A percentile compares a stretch with the other conserved stretches of the same genome.
These are phyloP conservation scores for Clitoria ternatea DNA, from an alignment of 306 rosid genomes.

Conservation along the genomic window DNA sequence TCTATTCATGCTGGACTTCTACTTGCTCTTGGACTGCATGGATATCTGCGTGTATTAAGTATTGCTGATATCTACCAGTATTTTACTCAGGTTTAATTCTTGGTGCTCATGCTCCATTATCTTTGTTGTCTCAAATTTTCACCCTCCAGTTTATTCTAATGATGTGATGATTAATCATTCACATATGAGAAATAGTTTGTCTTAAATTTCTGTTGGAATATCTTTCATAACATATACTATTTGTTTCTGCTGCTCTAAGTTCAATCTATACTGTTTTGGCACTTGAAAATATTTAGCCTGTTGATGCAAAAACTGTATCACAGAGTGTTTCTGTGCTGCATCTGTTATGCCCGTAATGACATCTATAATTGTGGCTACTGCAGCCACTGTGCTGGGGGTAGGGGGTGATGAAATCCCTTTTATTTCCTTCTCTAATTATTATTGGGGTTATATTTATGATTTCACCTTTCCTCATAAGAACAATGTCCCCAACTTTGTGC, in stretches of 20 bases:
- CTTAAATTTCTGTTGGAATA: not conserved
- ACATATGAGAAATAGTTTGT: not conserved
- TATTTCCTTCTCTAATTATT: too few relatives aligned
- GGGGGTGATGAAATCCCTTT: too few relatives aligned
- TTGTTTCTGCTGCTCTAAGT: not conserved
- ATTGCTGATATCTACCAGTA: conserved; percentile 90
- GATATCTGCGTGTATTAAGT: conserved; percentile 67
- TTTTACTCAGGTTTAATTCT: conserved; percentile 56
- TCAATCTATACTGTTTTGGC: not conserved
- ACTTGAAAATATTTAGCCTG: conserved; percentile 11
- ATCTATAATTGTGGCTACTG: not conserved
- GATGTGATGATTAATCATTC: not conserved
- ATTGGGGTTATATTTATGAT: too few relatives aligned
- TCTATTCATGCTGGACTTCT: conserved; percentile 96
- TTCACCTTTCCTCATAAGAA: too few relatives aligned
- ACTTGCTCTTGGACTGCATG: conserved; percentile 90
- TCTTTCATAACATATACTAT: not conserved
- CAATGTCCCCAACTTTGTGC: too few relatives aligned
- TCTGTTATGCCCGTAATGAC: not conserved
- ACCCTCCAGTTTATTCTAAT: not conserved
- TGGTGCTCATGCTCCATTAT: conserved; percentile 4
- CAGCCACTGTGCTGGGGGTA: not conserved
- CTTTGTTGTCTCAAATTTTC: too few relatives aligned
- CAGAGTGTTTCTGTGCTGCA: not conserved
- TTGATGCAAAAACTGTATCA: not conserved